Conservation (phyloP, 2,329 filamentous ascomycete genomes). For the Colletotrichum sublineola region DNA sequence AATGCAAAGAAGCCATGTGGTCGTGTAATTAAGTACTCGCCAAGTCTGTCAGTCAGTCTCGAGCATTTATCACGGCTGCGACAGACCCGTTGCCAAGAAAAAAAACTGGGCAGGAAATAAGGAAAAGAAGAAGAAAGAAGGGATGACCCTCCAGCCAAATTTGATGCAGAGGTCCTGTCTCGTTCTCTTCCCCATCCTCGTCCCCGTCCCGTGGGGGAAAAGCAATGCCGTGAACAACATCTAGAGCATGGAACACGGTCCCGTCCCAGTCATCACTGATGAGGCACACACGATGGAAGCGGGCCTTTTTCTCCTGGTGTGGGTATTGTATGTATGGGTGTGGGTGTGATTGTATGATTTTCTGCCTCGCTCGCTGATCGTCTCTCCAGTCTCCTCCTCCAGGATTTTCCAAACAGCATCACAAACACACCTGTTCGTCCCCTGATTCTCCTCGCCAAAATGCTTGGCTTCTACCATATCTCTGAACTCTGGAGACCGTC, state of each 20-base stretch:
- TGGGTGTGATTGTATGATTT: conserved; percentile 25
- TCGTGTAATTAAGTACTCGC: background rate
- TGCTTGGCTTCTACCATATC: conserved; percentile 31
- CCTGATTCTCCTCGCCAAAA: conserved; percentile 37
- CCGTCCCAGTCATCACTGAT: background rate
- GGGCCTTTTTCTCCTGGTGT: background rate
- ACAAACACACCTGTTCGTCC: conserved; percentile 36
- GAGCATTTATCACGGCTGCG: background rate
- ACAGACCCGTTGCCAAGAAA: background rate
- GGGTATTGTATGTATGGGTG: too few species aligned
- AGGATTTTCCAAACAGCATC: conserved; percentile 40
- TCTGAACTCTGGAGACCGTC: conserved; percentile 13
- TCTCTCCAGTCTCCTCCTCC: conserved; percentile 24
- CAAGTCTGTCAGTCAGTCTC: background rate
- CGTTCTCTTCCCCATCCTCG: background rate
- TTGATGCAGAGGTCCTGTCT: conserved; percentile 7
- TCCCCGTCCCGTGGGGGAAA: background rate
- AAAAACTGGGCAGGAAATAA: conserved; percentile 5
- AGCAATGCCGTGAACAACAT: background rate
- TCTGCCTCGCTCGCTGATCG: conserved; percentile 36
- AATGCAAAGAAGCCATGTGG: conserved; percentile 14
- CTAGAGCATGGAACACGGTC: background rate
- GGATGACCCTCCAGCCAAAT: background rate
- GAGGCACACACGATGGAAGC: background rate
- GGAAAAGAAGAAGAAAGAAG: background rate